Evolutionary conservation across 1,284 basidiomycete species (phyloP), one percentile per base, ranked within the genome.

Genomic region (Trametes pubescens): DNA sequence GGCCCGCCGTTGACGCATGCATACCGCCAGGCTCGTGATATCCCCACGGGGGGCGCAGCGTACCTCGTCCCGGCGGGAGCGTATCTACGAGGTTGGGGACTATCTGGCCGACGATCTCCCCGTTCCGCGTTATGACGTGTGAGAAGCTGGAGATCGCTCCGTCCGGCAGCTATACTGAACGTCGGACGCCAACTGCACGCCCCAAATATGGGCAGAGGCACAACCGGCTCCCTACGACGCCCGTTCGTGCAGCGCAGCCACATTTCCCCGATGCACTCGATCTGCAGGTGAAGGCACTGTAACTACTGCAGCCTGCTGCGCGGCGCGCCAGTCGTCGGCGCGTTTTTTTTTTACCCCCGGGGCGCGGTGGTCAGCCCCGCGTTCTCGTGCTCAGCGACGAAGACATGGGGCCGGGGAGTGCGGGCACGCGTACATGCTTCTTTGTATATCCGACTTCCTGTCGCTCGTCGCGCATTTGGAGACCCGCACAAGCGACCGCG

Each of bases 241-340:
- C 26, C 53, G 22, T 57, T 64, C 67, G 24, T 64, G 64, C 59
- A 47, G 57, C 67, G 61, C 62, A 58, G 67, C 67, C 64, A 64
- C 67, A 68, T 64, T 68, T 65, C 57, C 16, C 67, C 62, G 64
- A 14, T 22, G 22, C 52, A 18, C 53, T 52, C 29, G 43, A 24
- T 48, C 26, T 34, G 18, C 32, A 37, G 32, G 26, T 22, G 22
- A 29, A n/a, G 26, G 37, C 34, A 47, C 26, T 26, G 35, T 2
- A 35, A 24, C n/a, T 35, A 32, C 29, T 57, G 32, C 32, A 16
- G 16, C 40, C 37, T 40, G 38, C n/a, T 21, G 57, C n/a, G 24
- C 24, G 11, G 14, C 22, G 44, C 9, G 22, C 24, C 44, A 14
- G 53, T 29, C 35, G 26, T 21, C 11, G 43, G 22, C 61, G 53